phyloP scores from a whole-genome alignment of 768 basidiomycete genomes.

The Suillus subalutaceus region DNA sequence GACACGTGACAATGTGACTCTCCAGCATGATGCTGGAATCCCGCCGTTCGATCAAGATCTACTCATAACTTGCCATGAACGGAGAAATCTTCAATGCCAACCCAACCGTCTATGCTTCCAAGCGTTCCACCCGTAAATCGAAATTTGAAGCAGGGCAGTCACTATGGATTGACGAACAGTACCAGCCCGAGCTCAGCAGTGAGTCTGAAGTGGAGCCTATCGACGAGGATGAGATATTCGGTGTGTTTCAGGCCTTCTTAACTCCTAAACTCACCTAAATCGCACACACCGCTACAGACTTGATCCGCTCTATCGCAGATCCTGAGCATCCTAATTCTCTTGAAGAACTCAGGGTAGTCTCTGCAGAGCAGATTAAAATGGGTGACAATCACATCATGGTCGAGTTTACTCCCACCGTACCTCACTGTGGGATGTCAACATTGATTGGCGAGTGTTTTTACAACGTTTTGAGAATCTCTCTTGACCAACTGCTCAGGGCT shows the following conservation, averaged over 20 bases:
- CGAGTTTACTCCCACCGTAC: conserved; percentile 97
- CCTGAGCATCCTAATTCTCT: conserved; percentile 94
- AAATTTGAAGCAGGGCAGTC: conserved; percentile 46
- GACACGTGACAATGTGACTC: conserved; percentile 32
- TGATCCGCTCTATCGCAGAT: conserved; percentile 90
- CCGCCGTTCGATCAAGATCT: conserved; percentile 9
- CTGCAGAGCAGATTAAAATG: conserved; percentile 78
- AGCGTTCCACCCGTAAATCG: conserved; percentile 46
- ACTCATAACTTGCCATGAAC: conserved; percentile 40
- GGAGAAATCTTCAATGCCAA: conserved; percentile 85
- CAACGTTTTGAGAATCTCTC: not conserved
- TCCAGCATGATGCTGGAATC: not conserved
- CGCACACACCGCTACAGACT: conserved; percentile 50
- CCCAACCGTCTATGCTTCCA: conserved; percentile 74
- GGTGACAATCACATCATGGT: conserved; percentile 71
- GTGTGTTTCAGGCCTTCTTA: conserved; percentile 41
- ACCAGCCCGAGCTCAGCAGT: conserved; percentile 40
- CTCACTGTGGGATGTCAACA: conserved; percentile 97
- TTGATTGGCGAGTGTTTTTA: conserved; percentile 71
- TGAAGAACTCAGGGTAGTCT: conserved; percentile 95
- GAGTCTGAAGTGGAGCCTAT: conserved; percentile 62
- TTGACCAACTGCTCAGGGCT: conserved; percentile 57
- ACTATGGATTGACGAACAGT: conserved; percentile 62
- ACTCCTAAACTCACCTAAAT: conserved; percentile 12
- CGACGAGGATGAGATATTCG: conserved; percentile 92